Evolutionary conservation across 2,329 filamentous ascomycete species (phyloP), one percentile per base, ranked within the genome.

Genomic region (Iodosphaeria phyllophila): DNA sequence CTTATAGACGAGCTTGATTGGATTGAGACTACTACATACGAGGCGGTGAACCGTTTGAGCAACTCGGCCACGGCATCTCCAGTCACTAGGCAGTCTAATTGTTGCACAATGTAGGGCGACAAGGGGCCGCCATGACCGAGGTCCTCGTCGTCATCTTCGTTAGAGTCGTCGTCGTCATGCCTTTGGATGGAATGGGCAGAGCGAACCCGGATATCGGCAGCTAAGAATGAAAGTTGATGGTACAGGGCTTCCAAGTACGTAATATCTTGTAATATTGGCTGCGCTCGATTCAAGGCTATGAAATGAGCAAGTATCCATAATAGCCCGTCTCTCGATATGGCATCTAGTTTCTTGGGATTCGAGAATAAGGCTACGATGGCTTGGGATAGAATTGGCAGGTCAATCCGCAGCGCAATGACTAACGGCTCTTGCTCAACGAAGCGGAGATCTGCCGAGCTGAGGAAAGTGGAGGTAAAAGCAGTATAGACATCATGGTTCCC

Each of bases 1-100:
- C n/a, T n/a, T n/a, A n/a, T n/a, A n/a, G n/a, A n/a, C n/a, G n/a
- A n/a, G n/a, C 26, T 6, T 44, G 42, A 11, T 40, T 35, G 17
- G 46, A 41, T 30, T 42, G 14, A 9, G n/a, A n/a, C n/a, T n/a
- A n/a, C n/a, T n/a, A 45, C 45, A 38, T 40, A 54, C 37, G 45
- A 44, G 3, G n/a, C n/a, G n/a, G 50, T 50, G 29, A 58, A 51
- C 30, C 43, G 45, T 8, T 42, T 44, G 6, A 79, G 49, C 6
- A 75, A 52, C 13, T 60, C 60, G 0, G 73, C 67, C 27, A 92
- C 77, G 19, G 75, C 78, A 21, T 72, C 62, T 43, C 79, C 68
- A 32, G 83, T 73, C 16, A 91, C 68, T 6, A 92, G 52, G 7
- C 73, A 76, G 10, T 64, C 48, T 3, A 92, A 52, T 36, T 82